These are phyloP conservation scores for Sclerotinia trifoliorum DNA, from an alignment of 2,329 filamentous ascomycete species.

Conservation along the genomic window DNA sequence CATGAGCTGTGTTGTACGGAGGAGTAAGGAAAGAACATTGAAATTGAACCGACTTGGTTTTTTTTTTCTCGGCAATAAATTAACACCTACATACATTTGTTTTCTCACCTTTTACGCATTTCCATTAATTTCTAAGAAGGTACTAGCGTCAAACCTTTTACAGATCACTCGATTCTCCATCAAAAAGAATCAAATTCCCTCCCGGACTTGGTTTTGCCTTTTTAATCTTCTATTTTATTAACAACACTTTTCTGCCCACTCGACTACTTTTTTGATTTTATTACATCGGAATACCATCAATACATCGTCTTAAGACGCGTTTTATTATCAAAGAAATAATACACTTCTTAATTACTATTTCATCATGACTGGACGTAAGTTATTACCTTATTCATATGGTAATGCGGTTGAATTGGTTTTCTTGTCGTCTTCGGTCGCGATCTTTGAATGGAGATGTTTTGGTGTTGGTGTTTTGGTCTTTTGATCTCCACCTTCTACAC, in stretches of 20 bases:
- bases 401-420: slow-evolving; percentile 47
- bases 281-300: slow-evolving; percentile 23
- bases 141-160: slow-evolving; percentile 19
- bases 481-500: background rate
- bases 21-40: background rate
- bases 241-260: slow-evolving; percentile 7
- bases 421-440: slow-evolving; percentile 20
- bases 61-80: background rate
- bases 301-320: slow-evolving; percentile 27
- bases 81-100: background rate
- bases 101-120: background rate
- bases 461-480: slow-evolving; percentile 7
- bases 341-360: slow-evolving; percentile 39
- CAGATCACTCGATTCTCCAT: slow-evolving; percentile 5
- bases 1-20: background rate
- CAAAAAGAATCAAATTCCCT: slow-evolving; percentile 18
- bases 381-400: slow-evolving; percentile 33
- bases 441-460: background rate
- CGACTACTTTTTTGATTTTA: background rate
- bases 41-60: too few relatives aligned
- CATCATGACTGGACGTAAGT: slow-evolving; percentile 60
- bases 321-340: slow-evolving; percentile 25
- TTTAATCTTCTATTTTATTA: slow-evolving; percentile 20
- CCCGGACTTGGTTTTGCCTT: background rate
- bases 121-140: slow-evolving; percentile 14